Conservation (phyloP, 768 basidiomycete species). For the Lentinula edodes region DNA sequence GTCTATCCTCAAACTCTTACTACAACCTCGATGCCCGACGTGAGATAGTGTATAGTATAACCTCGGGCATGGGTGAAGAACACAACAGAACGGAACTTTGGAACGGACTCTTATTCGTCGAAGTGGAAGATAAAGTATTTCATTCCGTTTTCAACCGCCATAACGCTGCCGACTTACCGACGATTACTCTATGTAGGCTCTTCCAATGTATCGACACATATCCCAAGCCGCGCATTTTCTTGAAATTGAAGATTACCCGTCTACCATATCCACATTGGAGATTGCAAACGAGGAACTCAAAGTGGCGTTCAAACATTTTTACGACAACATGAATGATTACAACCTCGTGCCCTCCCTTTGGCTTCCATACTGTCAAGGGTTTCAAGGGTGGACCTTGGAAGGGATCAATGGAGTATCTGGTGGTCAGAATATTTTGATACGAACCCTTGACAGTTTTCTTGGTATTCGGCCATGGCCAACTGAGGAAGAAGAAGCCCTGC, state of each 20-base stretch:
- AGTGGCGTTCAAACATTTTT: slow-evolving; percentile 11
- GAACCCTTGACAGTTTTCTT: slow-evolving; percentile 11
- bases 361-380: slow-evolving; percentile 12
- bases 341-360: slow-evolving; percentile 9
- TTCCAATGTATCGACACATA: slow-evolving; percentile 9
- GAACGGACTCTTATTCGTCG: slow-evolving; percentile 7
- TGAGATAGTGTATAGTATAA: slow-evolving; percentile 15
- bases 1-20: slow-evolving; percentile 16
- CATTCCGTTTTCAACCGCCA: background rate
- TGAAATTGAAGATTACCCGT: background rate
- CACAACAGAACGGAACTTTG: slow-evolving; percentile 13
- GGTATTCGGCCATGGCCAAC: slow-evolving; percentile 11
- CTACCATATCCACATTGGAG: slow-evolving; percentile 3
- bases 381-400: slow-evolving; percentile 11
- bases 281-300: slow-evolving; percentile 7
- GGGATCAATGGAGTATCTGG: slow-evolving; percentile 11
- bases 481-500: slow-evolving; percentile 9
- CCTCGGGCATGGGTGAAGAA: slow-evolving; percentile 12
- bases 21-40: slow-evolving; percentile 12
- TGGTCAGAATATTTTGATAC: slow-evolving; percentile 10
- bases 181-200: background rate
- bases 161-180: background rate
- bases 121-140: slow-evolving; percentile 9
- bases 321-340: slow-evolving; percentile 9
- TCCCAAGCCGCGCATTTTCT: background rate